Conservation (phyloP, 108 stramenopile genomes). For the Nitzschia sp. region DNA sequence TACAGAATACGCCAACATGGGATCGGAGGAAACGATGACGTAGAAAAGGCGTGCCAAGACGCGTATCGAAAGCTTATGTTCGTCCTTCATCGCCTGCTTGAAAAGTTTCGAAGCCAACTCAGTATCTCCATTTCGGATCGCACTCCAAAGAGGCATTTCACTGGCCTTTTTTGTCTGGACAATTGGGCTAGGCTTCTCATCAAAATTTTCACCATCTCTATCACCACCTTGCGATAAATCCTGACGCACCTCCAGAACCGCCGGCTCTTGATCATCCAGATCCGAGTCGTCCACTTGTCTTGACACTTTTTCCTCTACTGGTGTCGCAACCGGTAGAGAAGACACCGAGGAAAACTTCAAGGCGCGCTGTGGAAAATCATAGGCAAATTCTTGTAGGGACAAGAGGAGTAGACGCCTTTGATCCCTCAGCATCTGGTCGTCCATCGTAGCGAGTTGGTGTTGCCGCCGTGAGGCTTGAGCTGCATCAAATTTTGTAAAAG, state of each 20-base stretch:
- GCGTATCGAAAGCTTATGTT: neutral
- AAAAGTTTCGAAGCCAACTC: constrained; percentile 3
- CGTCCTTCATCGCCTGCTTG: neutral
- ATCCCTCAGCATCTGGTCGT: constrained; percentile 6
- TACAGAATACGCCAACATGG: constrained; percentile 2
- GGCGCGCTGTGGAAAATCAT: neutral
- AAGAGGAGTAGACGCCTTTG: constrained; percentile 23
- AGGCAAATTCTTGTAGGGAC: constrained; percentile 8
- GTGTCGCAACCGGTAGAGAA: too few relatives aligned
- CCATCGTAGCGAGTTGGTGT: constrained; percentile 7
- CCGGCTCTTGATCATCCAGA: too few relatives aligned
- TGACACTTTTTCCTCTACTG: too few relatives aligned
- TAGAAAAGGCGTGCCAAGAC: constrained; percentile 4
- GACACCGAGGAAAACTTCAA: too few relatives aligned
- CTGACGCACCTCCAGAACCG: too few relatives aligned
- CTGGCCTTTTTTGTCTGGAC: too few relatives aligned
- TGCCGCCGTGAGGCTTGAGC: neutral
- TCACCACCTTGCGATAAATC: too few relatives aligned
- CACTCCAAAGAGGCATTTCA: neutral
- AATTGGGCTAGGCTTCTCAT: too few relatives aligned
- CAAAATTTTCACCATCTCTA: too few relatives aligned
- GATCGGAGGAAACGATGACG: neutral
- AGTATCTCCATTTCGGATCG: neutral
- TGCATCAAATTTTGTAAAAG: constrained; percentile 2
- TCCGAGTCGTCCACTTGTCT: too few relatives aligned